A percentile compares a stretch with the other conserved stretches of the same genome.
Conservation (phyloP, 805 yeast genomes). For the Saturnispora quitensis region DNA sequence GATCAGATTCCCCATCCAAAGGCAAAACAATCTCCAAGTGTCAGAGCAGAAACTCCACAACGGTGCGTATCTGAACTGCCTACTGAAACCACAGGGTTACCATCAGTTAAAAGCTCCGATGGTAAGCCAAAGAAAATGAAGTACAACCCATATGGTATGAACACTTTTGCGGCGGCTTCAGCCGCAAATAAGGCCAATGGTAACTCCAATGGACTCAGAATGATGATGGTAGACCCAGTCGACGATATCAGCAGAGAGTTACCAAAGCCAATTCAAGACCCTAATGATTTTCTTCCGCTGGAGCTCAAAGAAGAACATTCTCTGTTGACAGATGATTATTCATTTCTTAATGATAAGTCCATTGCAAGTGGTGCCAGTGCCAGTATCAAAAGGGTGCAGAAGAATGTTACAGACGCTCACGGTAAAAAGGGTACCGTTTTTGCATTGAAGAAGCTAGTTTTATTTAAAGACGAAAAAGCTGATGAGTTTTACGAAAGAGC, state of each 20-base stretch:
- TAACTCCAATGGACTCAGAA: slow-evolving; percentile 11
- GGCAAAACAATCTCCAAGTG: neutral
- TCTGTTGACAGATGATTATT: slow-evolving; percentile 50
- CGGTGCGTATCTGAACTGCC: slow-evolving; percentile 4
- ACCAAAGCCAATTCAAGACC: slow-evolving; percentile 60
- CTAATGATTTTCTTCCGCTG: slow-evolving; percentile 56
- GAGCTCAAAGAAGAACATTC: slow-evolving; percentile 44
- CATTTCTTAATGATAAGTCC: slow-evolving; percentile 37
- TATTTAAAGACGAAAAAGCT: slow-evolving; percentile 57
- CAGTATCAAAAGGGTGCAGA: slow-evolving; percentile 47
- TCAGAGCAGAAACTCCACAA: slow-evolving; percentile 1
- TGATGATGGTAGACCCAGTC: slow-evolving; percentile 14
- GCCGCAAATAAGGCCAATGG: neutral
- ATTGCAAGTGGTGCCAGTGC: slow-evolving; percentile 74
- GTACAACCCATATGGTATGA: slow-evolving; percentile 58
- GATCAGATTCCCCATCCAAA: neutral
- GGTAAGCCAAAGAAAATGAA: slow-evolving; percentile 32
- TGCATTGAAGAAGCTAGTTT: slow-evolving; percentile 61
- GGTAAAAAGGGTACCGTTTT: slow-evolving; percentile 37
- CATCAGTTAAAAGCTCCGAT: slow-evolving; percentile 22
- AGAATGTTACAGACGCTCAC: slow-evolving; percentile 9
- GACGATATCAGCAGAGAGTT: slow-evolving; percentile 39
- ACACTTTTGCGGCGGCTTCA: slow-evolving; percentile 1
- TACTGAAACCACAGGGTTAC: slow-evolving; percentile 18
- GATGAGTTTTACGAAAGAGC: slow-evolving; percentile 68